phyloP scores from a whole-genome alignment of 2,329 filamentous ascomycete genomes.

The Ramularia endophylla region DNA sequence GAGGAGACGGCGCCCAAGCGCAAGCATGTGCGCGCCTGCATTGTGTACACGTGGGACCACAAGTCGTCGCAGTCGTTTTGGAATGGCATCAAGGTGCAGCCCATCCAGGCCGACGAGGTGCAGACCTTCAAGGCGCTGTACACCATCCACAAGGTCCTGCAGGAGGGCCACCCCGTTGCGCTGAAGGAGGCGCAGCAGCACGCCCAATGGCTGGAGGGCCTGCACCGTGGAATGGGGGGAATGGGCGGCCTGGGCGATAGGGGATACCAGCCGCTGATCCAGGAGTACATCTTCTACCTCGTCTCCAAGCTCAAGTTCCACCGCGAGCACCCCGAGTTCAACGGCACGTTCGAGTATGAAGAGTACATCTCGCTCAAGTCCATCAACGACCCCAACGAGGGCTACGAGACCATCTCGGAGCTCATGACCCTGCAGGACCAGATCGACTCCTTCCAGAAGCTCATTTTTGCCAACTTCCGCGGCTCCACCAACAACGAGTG shows the following conservation, averaged over 20 bases:
- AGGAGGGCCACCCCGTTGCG: constrained; percentile 87
- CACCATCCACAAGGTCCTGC: constrained; percentile 93
- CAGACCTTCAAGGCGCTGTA: constrained; percentile 99
- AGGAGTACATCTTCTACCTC: constrained; percentile 94
- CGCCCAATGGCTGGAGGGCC: constrained; percentile 83
- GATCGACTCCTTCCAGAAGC: constrained; percentile 97
- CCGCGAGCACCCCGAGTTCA: constrained; percentile 94
- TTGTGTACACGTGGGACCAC: constrained; percentile 99
- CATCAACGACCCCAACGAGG: constrained; percentile 98
- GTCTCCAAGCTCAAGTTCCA: constrained; percentile 96
- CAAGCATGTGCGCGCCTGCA: constrained; percentile 97
- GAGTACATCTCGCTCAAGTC: constrained; percentile 98
- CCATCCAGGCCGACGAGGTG: constrained; percentile 95
- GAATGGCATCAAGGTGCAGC: constrained; percentile 99
- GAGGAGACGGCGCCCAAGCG: constrained; percentile 64
- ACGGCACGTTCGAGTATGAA: constrained; percentile 98
- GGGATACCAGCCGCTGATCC: constrained; percentile 84
- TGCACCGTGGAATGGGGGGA: constrained; percentile 73
- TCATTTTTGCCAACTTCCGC: constrained; percentile 96
- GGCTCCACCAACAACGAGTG: constrained; percentile 92
- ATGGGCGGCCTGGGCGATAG: constrained; percentile 64
- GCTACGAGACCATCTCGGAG: constrained; percentile 92
- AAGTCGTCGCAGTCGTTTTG: constrained; percentile 93
- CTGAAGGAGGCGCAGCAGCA: constrained; percentile 85
- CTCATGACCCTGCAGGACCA: constrained; percentile 96